A percentile compares a stretch with the other conserved stretches of the same genome.
phyloP scores from a whole-genome alignment of 148 eudicot genomes.

The Amaranthus hypochondriacus region DNA sequence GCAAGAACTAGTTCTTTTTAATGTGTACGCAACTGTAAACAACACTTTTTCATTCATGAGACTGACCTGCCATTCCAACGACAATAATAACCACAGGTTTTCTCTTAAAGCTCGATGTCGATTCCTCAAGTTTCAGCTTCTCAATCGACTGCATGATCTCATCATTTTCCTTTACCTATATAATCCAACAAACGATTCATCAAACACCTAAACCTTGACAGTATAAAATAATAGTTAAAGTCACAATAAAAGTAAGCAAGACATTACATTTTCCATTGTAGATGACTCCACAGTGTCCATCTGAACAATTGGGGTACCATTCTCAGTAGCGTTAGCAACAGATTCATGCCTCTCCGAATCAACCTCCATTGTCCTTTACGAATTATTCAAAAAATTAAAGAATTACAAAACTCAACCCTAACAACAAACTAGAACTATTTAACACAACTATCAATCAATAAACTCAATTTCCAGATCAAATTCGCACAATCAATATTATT shows the following conservation, averaged over 20 bases:
- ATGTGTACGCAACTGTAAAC: too few species aligned
- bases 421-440: too few species aligned
- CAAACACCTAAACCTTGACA: background rate
- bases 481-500: too few species aligned
- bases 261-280: background rate
- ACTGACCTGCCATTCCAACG: conserved; percentile 91
- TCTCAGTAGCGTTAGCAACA: background rate
- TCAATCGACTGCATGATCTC: conserved; percentile 61
- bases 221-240: background rate
- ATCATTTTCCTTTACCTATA: conserved; percentile 34
- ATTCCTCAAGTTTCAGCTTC: conserved; percentile 49
- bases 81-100: conserved; percentile 88
- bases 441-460: too few species aligned
- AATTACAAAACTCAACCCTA: background rate
- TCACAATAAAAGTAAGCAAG: background rate
- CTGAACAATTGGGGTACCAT: background rate
- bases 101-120: conserved; percentile 49
- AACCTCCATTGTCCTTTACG: background rate
- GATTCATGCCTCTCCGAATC: background rate
- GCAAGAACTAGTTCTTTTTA: too few species aligned
- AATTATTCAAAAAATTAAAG: background rate
- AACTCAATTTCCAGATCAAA: too few species aligned
- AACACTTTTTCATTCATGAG: too few species aligned
- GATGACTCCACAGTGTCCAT: background rate
- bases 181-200: background rate